Conservation (phyloP, 495 filamentous ascomycete species). For the Neurospora sp. region DNA sequence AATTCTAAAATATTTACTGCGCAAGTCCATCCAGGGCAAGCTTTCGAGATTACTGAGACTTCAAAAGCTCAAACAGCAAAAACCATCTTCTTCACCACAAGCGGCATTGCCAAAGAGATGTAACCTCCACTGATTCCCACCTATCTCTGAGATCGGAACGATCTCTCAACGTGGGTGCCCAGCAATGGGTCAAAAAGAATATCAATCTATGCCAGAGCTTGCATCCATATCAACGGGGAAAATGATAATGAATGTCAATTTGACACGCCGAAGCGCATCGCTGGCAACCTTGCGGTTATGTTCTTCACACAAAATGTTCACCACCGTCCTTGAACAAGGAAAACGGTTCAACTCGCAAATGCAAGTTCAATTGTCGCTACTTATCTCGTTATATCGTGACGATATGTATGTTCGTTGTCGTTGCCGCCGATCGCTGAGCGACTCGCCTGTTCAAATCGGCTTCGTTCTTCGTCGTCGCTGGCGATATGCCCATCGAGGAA, state of each 20-base stretch:
- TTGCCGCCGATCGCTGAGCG: background rate
- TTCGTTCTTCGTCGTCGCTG: background rate
- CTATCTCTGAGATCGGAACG: background rate
- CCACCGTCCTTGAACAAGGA: background rate
- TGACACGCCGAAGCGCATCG: background rate
- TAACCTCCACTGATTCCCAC: background rate
- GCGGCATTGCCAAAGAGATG: background rate
- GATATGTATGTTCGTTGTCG: background rate
- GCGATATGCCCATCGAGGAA: background rate
- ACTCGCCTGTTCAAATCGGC: background rate
- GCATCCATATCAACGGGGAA: background rate
- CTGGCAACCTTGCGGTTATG: background rate
- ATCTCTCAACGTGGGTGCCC: background rate
- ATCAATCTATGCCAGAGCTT: background rate
- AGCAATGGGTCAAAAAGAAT: background rate
- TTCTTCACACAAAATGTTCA: background rate
- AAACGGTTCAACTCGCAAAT: background rate
- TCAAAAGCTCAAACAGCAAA: too few species aligned
- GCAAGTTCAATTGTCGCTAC: background rate
- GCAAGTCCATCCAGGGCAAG: too few species aligned
- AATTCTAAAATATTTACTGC: background rate
- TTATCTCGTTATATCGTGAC: background rate
- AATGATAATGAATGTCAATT: background rate
- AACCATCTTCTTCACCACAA: background rate
- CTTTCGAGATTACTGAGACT: too few species aligned